Percentiles rank a stretch among this genome's conserved stretches.
Conservation (phyloP, 176 grass and related monocot genomes). For the Dendrocalamus sinicus region DNA sequence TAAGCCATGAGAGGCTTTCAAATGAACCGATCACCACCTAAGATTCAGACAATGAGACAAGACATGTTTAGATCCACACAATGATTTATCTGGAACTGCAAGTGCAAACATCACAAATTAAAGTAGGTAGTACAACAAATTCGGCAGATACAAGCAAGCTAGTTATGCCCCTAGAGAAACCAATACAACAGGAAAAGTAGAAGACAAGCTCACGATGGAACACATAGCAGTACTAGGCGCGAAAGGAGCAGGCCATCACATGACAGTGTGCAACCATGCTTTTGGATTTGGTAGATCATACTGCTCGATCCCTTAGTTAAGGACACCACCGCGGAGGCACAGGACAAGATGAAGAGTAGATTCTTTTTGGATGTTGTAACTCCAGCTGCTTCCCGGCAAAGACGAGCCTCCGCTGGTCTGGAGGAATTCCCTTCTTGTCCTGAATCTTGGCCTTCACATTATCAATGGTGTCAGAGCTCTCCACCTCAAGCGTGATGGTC, state of each 20-base stretch:
- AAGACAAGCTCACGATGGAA: background rate
- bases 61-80: too few relatives aligned
- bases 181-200: background rate
- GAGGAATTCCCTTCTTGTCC: constrained; percentile 45
- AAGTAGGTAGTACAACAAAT: too few relatives aligned
- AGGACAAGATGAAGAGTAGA: constrained; percentile 54
- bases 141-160: too few relatives aligned
- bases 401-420: constrained; percentile 46
- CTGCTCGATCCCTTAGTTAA: background rate
- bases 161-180: background rate
- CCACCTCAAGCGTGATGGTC: too few relatives aligned
- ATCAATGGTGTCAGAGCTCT: constrained; percentile 21
- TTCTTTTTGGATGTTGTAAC: constrained; percentile 56
- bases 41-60: too few relatives aligned
- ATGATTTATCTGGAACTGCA: background rate
- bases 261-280: background rate
- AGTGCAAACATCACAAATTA: too few relatives aligned
- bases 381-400: constrained; percentile 46
- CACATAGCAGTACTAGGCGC: background rate
- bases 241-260: background rate
- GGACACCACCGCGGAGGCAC: constrained; percentile 22
- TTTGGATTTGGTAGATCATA: background rate
- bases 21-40: too few relatives aligned
- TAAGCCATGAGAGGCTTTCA: too few relatives aligned
- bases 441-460: constrained; percentile 48